Conservation (phyloP, 2,329 filamentous ascomycete species). For the Ceratocystis albifundus region DNA sequence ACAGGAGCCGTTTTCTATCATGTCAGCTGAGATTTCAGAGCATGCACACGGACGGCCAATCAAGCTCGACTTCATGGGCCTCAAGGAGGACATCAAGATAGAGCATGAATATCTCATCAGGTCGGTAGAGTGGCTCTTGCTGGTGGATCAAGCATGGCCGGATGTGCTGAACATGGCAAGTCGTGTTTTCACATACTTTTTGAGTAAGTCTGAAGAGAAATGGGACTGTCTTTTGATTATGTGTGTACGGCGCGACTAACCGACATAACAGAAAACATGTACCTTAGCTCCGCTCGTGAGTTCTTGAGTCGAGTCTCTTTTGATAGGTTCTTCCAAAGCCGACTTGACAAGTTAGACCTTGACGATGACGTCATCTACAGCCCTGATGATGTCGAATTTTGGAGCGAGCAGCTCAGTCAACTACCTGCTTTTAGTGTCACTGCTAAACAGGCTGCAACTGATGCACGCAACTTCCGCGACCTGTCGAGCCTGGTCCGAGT, state of each 20-base stretch:
- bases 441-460: conserved; percentile 37
- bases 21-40: conserved; percentile 36
- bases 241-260: conserved; percentile 24
- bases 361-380: conserved; percentile 29
- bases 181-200: conserved; percentile 69
- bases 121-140: conserved; percentile 72
- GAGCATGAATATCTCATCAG: conserved; percentile 63
- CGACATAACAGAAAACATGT: conserved; percentile 35
- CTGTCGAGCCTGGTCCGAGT: conserved; percentile 55
- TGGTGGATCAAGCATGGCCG: conserved; percentile 60
- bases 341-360: conserved; percentile 30
- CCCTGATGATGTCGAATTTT: conserved; percentile 35
- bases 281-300: conserved; percentile 44
- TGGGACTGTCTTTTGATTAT: conserved; percentile 24
- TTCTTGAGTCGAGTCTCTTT: conserved; percentile 43
- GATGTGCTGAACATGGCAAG: conserved; percentile 57
- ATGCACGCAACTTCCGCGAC: conserved; percentile 54
- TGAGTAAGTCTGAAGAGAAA: conserved; percentile 50
- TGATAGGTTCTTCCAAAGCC: conserved; percentile 36
- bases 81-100: conserved; percentile 42
- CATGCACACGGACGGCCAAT: conserved; percentile 53
- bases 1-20: conserved; percentile 34
- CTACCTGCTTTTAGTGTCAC: conserved; percentile 26
- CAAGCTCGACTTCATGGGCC: conserved; percentile 56
- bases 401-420: conserved; percentile 28